A percentile compares a stretch with the other conserved stretches of the same genome.
These are phyloP conservation scores for Panicum virgatum DNA, from an alignment of 202 grass and related monocot species.

Conservation along the genomic window DNA sequence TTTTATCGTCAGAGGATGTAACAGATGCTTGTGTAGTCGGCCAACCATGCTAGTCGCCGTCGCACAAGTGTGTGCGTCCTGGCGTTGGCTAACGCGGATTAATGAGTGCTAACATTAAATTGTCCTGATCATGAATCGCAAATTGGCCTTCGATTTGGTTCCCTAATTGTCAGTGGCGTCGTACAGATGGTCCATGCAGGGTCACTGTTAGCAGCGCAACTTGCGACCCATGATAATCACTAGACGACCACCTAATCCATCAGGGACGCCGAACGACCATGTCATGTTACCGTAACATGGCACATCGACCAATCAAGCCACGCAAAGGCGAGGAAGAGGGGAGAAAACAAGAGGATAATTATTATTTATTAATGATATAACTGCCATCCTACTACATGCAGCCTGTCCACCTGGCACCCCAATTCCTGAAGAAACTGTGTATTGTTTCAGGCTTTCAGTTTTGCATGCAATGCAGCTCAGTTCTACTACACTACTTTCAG, in stretches of 20 bases:
- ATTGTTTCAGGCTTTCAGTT: neutral
- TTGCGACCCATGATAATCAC: conserved; percentile 3
- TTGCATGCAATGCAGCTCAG: neutral
- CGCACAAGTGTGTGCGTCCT: neutral
- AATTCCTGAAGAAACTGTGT: neutral
- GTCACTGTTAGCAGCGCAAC: neutral
- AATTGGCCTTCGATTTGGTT: neutral
- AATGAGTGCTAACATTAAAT: neutral
- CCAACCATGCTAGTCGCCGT: neutral
- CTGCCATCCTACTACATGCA: conserved; percentile 30
- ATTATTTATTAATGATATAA: too few species aligned
- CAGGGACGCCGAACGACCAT: conserved; percentile 50
- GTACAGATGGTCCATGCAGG: conserved; percentile 21
- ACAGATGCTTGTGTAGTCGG: conserved; percentile 23
- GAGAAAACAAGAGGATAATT: neutral
- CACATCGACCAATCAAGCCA: conserved; percentile 20
- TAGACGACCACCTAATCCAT: conserved; percentile 13
- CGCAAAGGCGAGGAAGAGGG: neutral
- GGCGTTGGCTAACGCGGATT: neutral
- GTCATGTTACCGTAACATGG: conserved; percentile 61
- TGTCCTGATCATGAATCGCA: neutral
- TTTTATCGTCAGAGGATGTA: neutral
- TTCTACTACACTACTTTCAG: neutral
- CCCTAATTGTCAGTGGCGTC: neutral
- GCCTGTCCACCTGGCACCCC: conserved; percentile 5